Conservation (phyloP, 1,284 basidiomycete species). For the Fomitopsis betulina region DNA sequence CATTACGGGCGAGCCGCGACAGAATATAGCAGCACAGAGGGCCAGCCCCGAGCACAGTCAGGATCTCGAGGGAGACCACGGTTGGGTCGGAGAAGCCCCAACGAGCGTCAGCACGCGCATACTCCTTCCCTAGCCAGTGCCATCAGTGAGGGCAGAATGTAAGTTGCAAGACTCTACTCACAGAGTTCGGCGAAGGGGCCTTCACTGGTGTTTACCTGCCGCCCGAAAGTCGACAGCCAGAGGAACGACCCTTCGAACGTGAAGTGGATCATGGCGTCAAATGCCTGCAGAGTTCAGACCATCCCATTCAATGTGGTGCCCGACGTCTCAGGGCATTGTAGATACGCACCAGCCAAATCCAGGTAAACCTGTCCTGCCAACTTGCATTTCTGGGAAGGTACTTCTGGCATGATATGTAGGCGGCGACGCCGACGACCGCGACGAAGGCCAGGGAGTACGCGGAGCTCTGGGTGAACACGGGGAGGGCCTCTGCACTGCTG, state of each 20-base stretch:
- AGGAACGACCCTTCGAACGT: constrained; percentile 76
- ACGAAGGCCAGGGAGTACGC: constrained; percentile 62
- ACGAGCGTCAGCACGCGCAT: constrained; percentile 72
- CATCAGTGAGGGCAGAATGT: not conserved
- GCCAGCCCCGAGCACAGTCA: constrained; percentile 77
- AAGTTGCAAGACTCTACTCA: constrained; percentile 29
- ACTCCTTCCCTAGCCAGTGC: constrained; percentile 48
- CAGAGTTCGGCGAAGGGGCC: constrained; percentile 76
- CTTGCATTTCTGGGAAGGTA: constrained; percentile 58
- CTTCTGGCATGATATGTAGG: constrained; percentile 44
- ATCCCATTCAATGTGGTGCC: not conserved
- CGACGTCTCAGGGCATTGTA: not conserved
- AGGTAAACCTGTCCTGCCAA: constrained; percentile 61
- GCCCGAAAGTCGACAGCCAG: constrained; percentile 68
- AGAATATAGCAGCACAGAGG: constrained; percentile 69
- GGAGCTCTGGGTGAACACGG: constrained; percentile 64
- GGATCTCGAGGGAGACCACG: constrained; percentile 73
- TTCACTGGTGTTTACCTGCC: constrained; percentile 62
- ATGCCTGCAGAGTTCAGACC: constrained; percentile 50
- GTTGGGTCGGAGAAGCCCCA: constrained; percentile 79
- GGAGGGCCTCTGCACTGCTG: constrained; percentile 10
- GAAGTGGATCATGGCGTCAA: constrained; percentile 78
- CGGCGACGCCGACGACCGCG: constrained; percentile 41
- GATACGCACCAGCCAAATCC: constrained; percentile 66
- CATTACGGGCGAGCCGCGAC: constrained; percentile 54